Percentiles rank a stretch among this genome's conserved stretches.
These are phyloP conservation scores for Pulveroboletus sp. DNA, from an alignment of 768 basidiomycete species.

Conservation along the genomic window DNA sequence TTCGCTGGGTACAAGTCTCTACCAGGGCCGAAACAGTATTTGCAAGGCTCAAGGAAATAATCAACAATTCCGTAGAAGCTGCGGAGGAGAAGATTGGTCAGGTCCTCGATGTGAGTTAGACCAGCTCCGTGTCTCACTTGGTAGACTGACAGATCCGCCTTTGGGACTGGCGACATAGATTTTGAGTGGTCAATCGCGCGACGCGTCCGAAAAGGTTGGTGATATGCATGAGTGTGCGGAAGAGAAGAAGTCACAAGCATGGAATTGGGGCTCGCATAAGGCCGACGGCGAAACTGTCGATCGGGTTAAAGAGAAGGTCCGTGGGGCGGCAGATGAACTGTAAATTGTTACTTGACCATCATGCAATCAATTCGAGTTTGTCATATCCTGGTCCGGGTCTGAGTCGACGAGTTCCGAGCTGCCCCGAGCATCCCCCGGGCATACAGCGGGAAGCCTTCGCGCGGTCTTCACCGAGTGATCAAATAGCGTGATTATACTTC, in stretches of 20 bases:
- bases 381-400: neutral
- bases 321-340: constrained; percentile 31
- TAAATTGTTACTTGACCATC: neutral
- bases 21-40: constrained; percentile 55
- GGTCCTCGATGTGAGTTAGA: constrained; percentile 34
- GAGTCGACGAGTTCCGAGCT: neutral
- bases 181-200: constrained; percentile 37
- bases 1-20: constrained; percentile 71
- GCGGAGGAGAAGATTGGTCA: constrained; percentile 72
- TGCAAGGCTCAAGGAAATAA: constrained; percentile 57
- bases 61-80: constrained; percentile 63
- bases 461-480: neutral
- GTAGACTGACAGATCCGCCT: neutral
- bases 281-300: too few relatives aligned
- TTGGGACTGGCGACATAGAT: constrained; percentile 16
- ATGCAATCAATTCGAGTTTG: neutral
- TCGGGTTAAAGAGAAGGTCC: constrained; percentile 11
- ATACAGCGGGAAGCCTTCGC: too few relatives aligned
- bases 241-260: constrained; percentile 15
- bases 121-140: too few relatives aligned
- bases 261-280: constrained; percentile 22
- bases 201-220: constrained; percentile 29
- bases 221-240: constrained; percentile 20
- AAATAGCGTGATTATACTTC: constrained; percentile 1
- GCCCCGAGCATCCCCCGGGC: neutral